A percentile compares a stretch with the other conserved stretches of the same genome.
Conservation (phyloP, 192 early-diverging fungal genomes). For the Entomortierella chlamydospora region DNA sequence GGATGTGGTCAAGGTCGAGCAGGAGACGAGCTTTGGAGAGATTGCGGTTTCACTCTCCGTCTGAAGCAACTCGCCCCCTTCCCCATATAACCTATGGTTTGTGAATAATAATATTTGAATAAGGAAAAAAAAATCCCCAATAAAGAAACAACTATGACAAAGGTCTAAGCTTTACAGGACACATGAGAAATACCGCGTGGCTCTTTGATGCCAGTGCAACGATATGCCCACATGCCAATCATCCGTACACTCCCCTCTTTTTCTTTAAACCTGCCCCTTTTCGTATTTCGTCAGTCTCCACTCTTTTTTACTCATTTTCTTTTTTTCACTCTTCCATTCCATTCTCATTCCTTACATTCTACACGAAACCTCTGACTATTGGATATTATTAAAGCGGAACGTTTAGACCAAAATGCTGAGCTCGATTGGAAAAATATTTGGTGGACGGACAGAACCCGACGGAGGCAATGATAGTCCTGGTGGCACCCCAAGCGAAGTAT, state of each 20-base stretch:
- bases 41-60: no score
- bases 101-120: no score
- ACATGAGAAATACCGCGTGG: not conserved
- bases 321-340: not conserved
- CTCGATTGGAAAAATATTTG: slow-evolving; percentile 16
- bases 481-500: not conserved
- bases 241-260: not conserved
- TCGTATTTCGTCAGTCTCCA: not conserved
- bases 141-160: not conserved
- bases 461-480: slow-evolving; percentile 4
- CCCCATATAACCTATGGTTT: slow-evolving; percentile 57
- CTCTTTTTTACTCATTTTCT: not conserved
- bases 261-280: not conserved
- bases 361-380: no score
- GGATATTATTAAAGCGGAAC: no score
- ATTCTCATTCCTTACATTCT: not conserved
- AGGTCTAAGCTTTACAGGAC: not conserved
- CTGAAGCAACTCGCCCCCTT: no score
- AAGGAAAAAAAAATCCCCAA: not conserved
- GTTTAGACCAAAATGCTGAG: slow-evolving; percentile 29
- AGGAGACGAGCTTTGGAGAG: slow-evolving; percentile 84
- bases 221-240: not conserved
- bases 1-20: slow-evolving; percentile 85
- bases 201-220: not conserved
- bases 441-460: slow-evolving; percentile 6